Evolutionary conservation across 352 stramenopile species (phyloP).

Genomic region (Detonula confervacea): DNA sequence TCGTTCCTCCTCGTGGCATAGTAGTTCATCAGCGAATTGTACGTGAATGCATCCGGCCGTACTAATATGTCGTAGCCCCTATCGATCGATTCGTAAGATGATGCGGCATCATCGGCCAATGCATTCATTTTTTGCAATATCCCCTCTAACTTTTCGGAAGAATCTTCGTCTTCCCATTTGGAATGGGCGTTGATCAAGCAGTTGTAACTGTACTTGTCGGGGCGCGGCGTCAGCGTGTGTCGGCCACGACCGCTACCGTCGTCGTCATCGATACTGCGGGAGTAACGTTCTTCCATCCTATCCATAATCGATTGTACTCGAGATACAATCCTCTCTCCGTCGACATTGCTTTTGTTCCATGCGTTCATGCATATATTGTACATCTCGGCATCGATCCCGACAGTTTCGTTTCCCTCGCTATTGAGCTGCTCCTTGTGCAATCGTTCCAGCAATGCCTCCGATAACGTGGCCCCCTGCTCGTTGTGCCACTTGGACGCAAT

Average conservation of each 20-base stretch:
- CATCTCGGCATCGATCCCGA: constrained; percentile 39
- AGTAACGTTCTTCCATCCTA: constrained; percentile 48
- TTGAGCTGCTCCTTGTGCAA: background rate
- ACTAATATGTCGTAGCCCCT: constrained; percentile 8
- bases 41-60: constrained; percentile 35
- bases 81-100: constrained; percentile 1
- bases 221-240: constrained; percentile 17
- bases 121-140: constrained; percentile 48
- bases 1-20: constrained; percentile 39
- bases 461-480: constrained; percentile 35
- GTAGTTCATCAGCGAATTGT: constrained; percentile 52
- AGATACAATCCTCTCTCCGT: constrained; percentile 31
- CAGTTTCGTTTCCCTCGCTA: background rate
- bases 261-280: background rate
- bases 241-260: background rate
- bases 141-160: constrained; percentile 24
- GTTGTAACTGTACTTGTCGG: constrained; percentile 52
- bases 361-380: constrained; percentile 56
- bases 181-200: constrained; percentile 49
- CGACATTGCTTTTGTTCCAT: constrained; percentile 38
- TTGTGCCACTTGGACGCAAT: constrained; percentile 46
- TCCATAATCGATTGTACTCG: constrained; percentile 39
- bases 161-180: constrained; percentile 43
- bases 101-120: constrained; percentile 15
- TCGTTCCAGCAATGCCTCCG: constrained; percentile 39